Conservation (phyloP, 371 early-diverging fungal genomes). For the Cokeromyces recurvatus region DNA sequence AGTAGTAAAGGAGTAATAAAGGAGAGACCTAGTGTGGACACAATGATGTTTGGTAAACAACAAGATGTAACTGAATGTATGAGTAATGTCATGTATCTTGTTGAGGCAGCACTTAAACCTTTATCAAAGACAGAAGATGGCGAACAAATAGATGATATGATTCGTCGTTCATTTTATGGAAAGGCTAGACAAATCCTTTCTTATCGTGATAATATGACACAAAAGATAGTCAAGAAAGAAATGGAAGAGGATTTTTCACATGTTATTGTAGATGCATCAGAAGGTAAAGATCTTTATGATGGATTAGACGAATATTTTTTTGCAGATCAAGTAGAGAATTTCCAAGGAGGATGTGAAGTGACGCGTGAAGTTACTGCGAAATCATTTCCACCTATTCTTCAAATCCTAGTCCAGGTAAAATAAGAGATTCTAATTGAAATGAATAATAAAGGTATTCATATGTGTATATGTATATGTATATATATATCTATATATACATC, state of each 20-base stretch:
- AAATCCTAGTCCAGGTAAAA: constrained; percentile 56
- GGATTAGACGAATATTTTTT: constrained; percentile 64
- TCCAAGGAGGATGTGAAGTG: constrained; percentile 51
- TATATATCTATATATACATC: too few species aligned
- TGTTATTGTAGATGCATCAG: constrained; percentile 59
- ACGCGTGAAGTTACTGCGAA: constrained; percentile 47
- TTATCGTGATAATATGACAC: constrained; percentile 42
- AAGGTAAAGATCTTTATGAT: constrained; percentile 53
- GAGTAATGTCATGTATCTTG: constrained; percentile 64
- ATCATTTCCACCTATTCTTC: constrained; percentile 58
- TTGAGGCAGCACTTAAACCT: constrained; percentile 52
- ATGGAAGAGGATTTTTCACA: constrained; percentile 61
- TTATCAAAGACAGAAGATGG: constrained; percentile 25
- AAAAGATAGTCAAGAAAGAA: constrained; percentile 25
- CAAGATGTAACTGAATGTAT: constrained; percentile 75
- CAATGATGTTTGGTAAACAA: constrained; percentile 60
- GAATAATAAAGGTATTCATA: not conserved
- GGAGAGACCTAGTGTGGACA: constrained; percentile 24
- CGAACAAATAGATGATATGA: constrained; percentile 39
- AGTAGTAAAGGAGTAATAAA: not conserved
- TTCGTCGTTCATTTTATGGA: constrained; percentile 58
- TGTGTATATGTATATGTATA: not conserved
- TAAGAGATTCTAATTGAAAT: too few species aligned
- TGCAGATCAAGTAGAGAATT: constrained; percentile 40
- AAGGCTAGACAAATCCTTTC: constrained; percentile 56